Conservation (phyloP, 2,329 filamentous ascomycete genomes). For the Elsinoe batatas region DNA sequence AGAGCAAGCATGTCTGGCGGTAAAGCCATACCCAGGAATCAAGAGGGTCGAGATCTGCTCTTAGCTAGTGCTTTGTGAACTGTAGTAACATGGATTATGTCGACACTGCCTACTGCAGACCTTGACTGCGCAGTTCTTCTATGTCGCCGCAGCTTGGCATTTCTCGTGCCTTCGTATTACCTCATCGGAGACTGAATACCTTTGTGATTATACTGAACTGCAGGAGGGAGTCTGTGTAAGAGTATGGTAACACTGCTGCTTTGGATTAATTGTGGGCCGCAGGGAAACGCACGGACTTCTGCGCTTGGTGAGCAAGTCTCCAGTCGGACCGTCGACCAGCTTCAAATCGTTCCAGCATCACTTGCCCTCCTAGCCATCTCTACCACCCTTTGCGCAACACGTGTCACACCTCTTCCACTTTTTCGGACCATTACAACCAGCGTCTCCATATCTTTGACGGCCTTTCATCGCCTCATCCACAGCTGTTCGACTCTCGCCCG, state of each 20-base stretch:
- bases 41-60: too few relatives aligned
- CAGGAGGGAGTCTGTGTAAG: too few relatives aligned
- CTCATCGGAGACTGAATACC: too few relatives aligned
- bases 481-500: not conserved
- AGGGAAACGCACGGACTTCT: not conserved
- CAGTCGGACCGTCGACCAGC: not conserved
- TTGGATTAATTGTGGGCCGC: not conserved
- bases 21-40: too few relatives aligned
- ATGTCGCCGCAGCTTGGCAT: too few relatives aligned
- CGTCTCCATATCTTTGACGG: not conserved
- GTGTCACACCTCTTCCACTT: not conserved
- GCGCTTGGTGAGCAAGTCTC: not conserved
- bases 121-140: too few relatives aligned
- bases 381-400: conserved; percentile 4
- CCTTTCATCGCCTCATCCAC: not conserved
- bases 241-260: not conserved
- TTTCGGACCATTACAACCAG: not conserved
- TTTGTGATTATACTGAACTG: too few relatives aligned
- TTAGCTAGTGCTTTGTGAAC: too few relatives aligned
- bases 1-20: too few relatives aligned
- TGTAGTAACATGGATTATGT: too few relatives aligned
- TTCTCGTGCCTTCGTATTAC: too few relatives aligned
- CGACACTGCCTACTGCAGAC: too few relatives aligned
- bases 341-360: not conserved
- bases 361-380: not conserved